These are phyloP conservation scores for Penicillium glabrum DNA, from an alignment of 2,329 filamentous ascomycete genomes.

Conservation along the genomic window DNA sequence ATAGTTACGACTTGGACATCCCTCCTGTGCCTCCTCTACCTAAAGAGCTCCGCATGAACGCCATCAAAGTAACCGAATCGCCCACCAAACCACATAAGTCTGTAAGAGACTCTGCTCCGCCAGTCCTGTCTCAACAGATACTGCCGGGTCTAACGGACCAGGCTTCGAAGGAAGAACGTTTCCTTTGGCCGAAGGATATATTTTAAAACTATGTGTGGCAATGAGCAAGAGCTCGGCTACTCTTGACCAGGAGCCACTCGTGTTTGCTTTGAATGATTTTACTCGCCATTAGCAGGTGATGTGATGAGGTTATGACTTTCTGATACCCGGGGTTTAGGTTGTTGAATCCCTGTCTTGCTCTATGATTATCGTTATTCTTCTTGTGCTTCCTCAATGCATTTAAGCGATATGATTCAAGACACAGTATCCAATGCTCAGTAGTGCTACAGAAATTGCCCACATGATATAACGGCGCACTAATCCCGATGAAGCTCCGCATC, in stretches of 20 bases:
- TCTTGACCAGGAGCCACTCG: neutral
- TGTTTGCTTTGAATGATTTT: neutral
- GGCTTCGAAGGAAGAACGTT: constrained; percentile 25
- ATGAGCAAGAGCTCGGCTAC: neutral
- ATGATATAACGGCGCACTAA: neutral
- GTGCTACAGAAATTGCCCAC: neutral
- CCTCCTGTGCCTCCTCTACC: constrained; percentile 44
- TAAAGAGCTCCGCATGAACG: constrained; percentile 30
- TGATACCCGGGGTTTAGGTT: constrained; percentile 17
- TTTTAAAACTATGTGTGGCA: constrained; percentile 28
- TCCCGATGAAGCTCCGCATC: constrained; percentile 21
- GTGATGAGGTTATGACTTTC: constrained; percentile 22
- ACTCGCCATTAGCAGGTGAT: constrained; percentile 6
- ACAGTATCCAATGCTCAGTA: no score
- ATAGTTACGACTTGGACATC: constrained; percentile 30
- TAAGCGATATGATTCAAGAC: neutral
- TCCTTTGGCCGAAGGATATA: constrained; percentile 46
- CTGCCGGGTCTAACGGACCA: constrained; percentile 5
- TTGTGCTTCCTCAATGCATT: neutral
- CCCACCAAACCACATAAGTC: constrained; percentile 20
- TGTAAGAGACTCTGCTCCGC: neutral
- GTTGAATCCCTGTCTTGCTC: neutral
- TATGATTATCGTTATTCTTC: neutral
- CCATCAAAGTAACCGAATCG: constrained; percentile 28
- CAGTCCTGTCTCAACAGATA: constrained; percentile 6